A percentile compares a stretch with the other conserved stretches of the same genome.
These are phyloP conservation scores for Henckelia pumila DNA, from an alignment of 257 asterid species.

Conservation along the genomic window DNA sequence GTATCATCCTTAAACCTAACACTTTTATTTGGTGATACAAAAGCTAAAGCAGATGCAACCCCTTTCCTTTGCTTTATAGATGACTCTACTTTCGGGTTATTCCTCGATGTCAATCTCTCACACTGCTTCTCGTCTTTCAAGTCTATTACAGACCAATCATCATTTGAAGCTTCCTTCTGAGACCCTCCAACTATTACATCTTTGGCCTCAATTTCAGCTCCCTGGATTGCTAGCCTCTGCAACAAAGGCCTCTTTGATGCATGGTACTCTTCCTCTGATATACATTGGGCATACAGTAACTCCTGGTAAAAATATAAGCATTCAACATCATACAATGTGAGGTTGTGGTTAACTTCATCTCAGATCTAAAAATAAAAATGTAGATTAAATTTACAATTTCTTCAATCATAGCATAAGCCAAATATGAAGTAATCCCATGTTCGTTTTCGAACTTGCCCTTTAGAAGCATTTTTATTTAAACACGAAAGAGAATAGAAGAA, in stretches of 20 bases:
- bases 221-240: conserved; percentile 87
- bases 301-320: conserved; percentile 42
- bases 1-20: conserved; percentile 41
- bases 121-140: conserved; percentile 50
- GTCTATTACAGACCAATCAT: conserved; percentile 72
- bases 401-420: neutral
- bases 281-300: conserved; percentile 68
- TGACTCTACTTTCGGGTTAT: conserved; percentile 32
- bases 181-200: conserved; percentile 52
- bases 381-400: neutral
- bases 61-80: conserved; percentile 51
- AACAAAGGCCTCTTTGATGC: conserved; percentile 79
- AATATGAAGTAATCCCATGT: neutral
- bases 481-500: too few relatives aligned
- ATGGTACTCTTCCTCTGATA: conserved; percentile 88
- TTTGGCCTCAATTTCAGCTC: conserved; percentile 82
- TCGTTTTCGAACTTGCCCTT: too few relatives aligned
- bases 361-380: too few relatives aligned
- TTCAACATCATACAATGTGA: neutral
- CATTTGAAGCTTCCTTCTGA: conserved; percentile 39
- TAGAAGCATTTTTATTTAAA: too few relatives aligned
- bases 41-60: conserved; percentile 48
- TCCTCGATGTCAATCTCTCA: conserved; percentile 33
- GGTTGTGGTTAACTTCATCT: neutral
- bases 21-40: conserved; percentile 43